These are phyloP conservation scores for Suillus americanus DNA, from an alignment of 768 basidiomycete genomes.

Conservation along the genomic window DNA sequence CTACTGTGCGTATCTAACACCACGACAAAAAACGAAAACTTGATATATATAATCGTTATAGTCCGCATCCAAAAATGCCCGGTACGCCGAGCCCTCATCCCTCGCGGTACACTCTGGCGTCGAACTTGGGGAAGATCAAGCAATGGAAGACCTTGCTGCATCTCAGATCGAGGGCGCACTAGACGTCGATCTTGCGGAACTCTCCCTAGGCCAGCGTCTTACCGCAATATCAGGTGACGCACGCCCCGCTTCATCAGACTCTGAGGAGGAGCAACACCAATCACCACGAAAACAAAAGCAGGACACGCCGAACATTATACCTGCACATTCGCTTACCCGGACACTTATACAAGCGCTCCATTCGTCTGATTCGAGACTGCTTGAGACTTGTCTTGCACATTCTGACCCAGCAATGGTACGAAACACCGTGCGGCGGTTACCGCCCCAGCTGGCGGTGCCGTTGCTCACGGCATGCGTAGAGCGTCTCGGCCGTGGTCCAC, in stretches of 20 bases:
- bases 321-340: conserved; percentile 86
- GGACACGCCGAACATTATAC: conserved; percentile 45
- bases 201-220: conserved; percentile 88
- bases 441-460: conserved; percentile 83
- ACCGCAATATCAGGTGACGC: conserved; percentile 61
- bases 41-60: conserved; percentile 18
- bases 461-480: conserved; percentile 89
- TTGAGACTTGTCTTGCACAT: conserved; percentile 86
- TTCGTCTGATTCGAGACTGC: conserved; percentile 83
- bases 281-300: conserved; percentile 18
- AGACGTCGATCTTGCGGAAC: conserved; percentile 84
- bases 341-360: conserved; percentile 96
- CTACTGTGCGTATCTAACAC: conserved; percentile 16
- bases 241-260: conserved; percentile 39
- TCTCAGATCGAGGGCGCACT: conserved; percentile 65
- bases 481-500: conserved; percentile 73
- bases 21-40: neutral
- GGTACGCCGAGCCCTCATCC: conserved; percentile 65
- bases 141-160: conserved; percentile 48
- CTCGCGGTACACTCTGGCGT: conserved; percentile 67
- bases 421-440: conserved; percentile 84
- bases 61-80: conserved; percentile 50
- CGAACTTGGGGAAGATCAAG: conserved; percentile 58
- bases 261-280: conserved; percentile 44
- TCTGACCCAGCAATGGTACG: conserved; percentile 79